These are phyloP conservation scores for Penicillium sp. DNA, from an alignment of 2,329 filamentous ascomycete genomes.

Conservation along the genomic window DNA sequence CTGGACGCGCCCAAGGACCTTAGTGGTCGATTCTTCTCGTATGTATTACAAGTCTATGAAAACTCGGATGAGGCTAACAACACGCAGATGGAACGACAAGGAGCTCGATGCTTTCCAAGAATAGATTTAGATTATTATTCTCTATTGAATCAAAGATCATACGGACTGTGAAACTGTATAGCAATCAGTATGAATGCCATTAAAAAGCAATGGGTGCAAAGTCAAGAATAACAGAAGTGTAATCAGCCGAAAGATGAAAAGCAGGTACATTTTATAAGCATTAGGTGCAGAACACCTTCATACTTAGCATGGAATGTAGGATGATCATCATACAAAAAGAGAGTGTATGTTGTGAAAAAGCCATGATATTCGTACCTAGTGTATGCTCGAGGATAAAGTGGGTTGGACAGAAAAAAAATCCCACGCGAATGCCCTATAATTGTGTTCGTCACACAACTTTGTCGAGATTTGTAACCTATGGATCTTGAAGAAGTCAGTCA, in stretches of 20 bases:
- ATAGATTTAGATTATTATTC: conserved; percentile 26
- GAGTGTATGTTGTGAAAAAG: conserved; percentile 13
- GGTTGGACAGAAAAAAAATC: background rate
- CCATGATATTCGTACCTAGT: conserved; percentile 28
- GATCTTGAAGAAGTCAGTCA: conserved; percentile 35
- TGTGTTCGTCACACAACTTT: background rate
- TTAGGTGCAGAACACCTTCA: conserved; percentile 56
- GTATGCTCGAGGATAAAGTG: conserved; percentile 10
- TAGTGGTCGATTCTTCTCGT: conserved; percentile 71
- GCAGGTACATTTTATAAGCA: conserved; percentile 62
- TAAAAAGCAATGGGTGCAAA: conserved; percentile 26
- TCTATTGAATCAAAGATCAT: conserved; percentile 8
- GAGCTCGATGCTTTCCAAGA: conserved; percentile 50
- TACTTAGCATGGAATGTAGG: conserved; percentile 67
- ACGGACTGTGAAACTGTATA: conserved; percentile 23
- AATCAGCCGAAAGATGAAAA: conserved; percentile 69
- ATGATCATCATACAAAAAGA: conserved; percentile 54
- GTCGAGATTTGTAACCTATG: background rate
- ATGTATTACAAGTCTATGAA: conserved; percentile 23
- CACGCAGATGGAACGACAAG: conserved; percentile 50
- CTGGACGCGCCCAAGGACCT: conserved; percentile 66
- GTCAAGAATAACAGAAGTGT: conserved; percentile 22
- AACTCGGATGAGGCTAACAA: conserved; percentile 28
- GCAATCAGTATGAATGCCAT: conserved; percentile 36
- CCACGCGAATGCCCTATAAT: background rate